Conservation (phyloP, 2,329 filamentous ascomycete species). For the Phyllosticta capitalensis region DNA sequence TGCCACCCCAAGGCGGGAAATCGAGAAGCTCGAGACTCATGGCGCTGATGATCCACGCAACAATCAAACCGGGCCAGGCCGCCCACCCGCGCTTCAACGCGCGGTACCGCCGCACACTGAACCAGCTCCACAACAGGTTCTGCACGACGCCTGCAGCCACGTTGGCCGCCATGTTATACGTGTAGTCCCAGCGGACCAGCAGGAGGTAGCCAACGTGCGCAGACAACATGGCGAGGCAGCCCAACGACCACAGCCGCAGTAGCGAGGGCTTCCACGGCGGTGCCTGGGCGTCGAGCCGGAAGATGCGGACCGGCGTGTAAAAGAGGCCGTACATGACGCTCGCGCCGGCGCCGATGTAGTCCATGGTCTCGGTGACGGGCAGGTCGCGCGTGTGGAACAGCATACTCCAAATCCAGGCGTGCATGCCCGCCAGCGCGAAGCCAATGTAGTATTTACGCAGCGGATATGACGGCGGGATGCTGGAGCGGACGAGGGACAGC, state of each 20-base stretch:
- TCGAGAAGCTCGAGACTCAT: conserved; percentile 96
- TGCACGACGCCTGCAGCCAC: conserved; percentile 70
- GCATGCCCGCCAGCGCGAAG: conserved; percentile 72
- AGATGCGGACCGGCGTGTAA: conserved; percentile 72
- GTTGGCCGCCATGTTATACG: conserved; percentile 96
- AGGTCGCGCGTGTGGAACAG: conserved; percentile 92
- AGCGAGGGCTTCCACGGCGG: conserved; percentile 42
- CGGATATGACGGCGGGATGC: conserved; percentile 63
- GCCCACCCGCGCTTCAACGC: conserved; percentile 68
- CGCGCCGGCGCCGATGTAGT: conserved; percentile 90
- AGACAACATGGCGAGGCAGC: conserved; percentile 63
- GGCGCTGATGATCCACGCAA: conserved; percentile 81
- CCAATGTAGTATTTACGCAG: conserved; percentile 70
- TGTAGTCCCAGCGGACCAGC: conserved; percentile 85
- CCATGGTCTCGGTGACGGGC: conserved; percentile 75
- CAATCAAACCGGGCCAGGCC: conserved; percentile 80
- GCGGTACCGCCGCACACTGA: conserved; percentile 65
- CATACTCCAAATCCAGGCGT: conserved; percentile 80
- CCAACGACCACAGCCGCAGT: conserved; percentile 63
- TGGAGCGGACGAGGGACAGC: conserved; percentile 57
- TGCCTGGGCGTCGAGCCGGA: conserved; percentile 59
- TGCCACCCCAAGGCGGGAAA: conserved; percentile 74
- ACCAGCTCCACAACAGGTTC: conserved; percentile 78
- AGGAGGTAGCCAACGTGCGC: conserved; percentile 76
- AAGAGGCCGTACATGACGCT: conserved; percentile 87